phyloP scores from a whole-genome alignment of 2,329 filamentous ascomycete genomes.

The Nigrograna mackinnonii region DNA sequence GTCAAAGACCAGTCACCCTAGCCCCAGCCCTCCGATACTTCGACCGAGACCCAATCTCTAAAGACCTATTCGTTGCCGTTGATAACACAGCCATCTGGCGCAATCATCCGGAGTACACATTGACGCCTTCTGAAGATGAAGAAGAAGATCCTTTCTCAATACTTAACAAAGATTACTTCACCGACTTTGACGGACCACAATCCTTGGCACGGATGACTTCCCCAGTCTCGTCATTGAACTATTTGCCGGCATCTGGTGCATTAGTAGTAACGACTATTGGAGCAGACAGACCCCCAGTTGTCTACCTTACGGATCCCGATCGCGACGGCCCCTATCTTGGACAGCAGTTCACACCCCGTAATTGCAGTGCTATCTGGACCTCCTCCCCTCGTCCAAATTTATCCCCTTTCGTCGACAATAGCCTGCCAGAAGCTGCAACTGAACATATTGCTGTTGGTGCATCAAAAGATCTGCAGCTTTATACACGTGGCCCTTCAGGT shows the following conservation, averaged over 20 bases:
- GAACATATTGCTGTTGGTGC: slow-evolving; percentile 38
- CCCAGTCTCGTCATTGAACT: slow-evolving; percentile 31
- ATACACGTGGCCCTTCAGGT: slow-evolving; percentile 20
- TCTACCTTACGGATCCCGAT: slow-evolving; percentile 29
- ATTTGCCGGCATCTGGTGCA: slow-evolving; percentile 28
- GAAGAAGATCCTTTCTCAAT: too few relatives aligned
- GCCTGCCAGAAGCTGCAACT: slow-evolving; percentile 18
- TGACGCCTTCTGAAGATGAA: slow-evolving; percentile 14
- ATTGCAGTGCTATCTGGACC: slow-evolving; percentile 28
- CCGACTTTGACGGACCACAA: too few relatives aligned
- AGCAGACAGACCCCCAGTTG: slow-evolving; percentile 25
- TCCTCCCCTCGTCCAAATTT: slow-evolving; percentile 26
- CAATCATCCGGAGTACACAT: too few relatives aligned
- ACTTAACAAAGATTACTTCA: too few relatives aligned
- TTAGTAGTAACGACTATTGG: slow-evolving; percentile 35
- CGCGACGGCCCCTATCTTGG: slow-evolving; percentile 27
- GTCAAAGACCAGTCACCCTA: too few relatives aligned
- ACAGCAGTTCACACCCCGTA: slow-evolving; percentile 29
- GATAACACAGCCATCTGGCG: too few relatives aligned
- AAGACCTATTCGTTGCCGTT: not conserved
- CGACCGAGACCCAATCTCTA: slow-evolving; percentile 24
- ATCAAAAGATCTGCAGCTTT: slow-evolving; percentile 25
- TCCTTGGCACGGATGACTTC: slow-evolving; percentile 27
- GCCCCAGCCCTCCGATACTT: slow-evolving; percentile 31
- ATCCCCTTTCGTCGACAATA: slow-evolving; percentile 13